phyloP scores from a whole-genome alignment of 2,329 filamentous ascomycete genomes.

The Venturia carpophila region DNA sequence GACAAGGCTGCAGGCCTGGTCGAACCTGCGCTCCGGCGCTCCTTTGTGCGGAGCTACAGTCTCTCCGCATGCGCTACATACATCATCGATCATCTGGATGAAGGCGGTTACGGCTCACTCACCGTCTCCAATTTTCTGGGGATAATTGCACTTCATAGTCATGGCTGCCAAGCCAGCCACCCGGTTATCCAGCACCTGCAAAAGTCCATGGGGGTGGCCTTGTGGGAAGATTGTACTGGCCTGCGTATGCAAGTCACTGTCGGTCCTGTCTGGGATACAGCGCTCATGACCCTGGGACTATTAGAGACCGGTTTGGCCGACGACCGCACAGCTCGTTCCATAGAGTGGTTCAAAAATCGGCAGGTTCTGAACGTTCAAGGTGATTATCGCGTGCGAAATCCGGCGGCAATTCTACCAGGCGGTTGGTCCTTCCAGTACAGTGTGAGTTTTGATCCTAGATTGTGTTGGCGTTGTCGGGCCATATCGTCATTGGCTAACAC shows the following conservation, averaged over 20 bases:
- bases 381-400: conserved; percentile 1
- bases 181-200: neutral
- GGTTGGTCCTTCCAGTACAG: conserved; percentile 11
- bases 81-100: neutral
- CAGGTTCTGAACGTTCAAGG: neutral
- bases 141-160: neutral
- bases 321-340: neutral
- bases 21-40: neutral
- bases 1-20: neutral
- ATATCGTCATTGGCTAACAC: neutral
- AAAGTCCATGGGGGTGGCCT: neutral
- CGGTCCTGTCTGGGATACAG: conserved; percentile 9
- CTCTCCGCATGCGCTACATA: neutral
- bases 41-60: neutral
- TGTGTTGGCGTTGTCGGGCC: neutral
- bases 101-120: neutral
- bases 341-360: neutral
- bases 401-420: conserved; percentile 1
- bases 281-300: conserved; percentile 1
- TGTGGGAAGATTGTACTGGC: neutral
- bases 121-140: neutral
- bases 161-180: neutral
- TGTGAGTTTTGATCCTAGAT: neutral
- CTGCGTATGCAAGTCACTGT: conserved; percentile 1
- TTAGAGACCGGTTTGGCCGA: neutral